Evolutionary conservation across 2,329 filamentous ascomycete species (phyloP).

Genomic region (Xylariaceae sp.): DNA sequence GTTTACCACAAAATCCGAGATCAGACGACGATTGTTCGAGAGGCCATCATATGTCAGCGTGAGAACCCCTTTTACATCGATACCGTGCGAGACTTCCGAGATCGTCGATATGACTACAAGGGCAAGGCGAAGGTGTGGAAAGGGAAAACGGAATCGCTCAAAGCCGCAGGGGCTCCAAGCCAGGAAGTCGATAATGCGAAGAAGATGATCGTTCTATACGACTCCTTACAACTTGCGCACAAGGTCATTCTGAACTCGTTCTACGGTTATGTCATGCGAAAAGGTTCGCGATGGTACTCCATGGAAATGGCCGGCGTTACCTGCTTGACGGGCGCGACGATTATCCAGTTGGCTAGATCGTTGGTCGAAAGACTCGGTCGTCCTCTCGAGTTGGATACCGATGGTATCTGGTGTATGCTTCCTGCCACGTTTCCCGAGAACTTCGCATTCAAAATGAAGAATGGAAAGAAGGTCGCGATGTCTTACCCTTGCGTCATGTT

Average conservation of each 20-base stretch:
- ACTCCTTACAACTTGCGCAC: conserved; percentile 92
- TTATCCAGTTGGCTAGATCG: conserved; percentile 93
- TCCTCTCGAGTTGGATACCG: conserved; percentile 90
- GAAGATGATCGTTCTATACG: conserved; percentile 97
- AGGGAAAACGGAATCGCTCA: conserved; percentile 83
- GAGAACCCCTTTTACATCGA: conserved; percentile 99
- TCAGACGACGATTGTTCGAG: conserved; percentile 82
- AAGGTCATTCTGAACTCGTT: conserved; percentile 99
- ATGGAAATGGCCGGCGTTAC: conserved; percentile 99
- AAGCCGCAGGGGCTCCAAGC: conserved; percentile 69
- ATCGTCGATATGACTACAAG: conserved; percentile 97
- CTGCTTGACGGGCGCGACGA: conserved; percentile 89
- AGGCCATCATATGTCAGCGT: conserved; percentile 96
- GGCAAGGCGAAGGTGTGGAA: conserved; percentile 98
- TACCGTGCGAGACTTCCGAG: conserved; percentile 92
- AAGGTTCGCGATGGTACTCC: conserved; percentile 97
- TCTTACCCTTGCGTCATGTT: conserved; percentile 99
- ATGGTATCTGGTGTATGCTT: conserved; percentile 99
- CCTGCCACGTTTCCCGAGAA: conserved; percentile 96
- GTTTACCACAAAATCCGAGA: conserved; percentile 99
- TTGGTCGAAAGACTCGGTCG: conserved; percentile 90
- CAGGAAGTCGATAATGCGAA: conserved; percentile 86
- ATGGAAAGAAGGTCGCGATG: conserved; percentile 92
- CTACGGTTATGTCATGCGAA: conserved; percentile 99
- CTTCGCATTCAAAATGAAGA: conserved; percentile 88